Percentiles rank a stretch among this genome's conserved stretches.
phyloP scores from a whole-genome alignment of 1,284 basidiomycete genomes.

The Moniliella sp. region DNA sequence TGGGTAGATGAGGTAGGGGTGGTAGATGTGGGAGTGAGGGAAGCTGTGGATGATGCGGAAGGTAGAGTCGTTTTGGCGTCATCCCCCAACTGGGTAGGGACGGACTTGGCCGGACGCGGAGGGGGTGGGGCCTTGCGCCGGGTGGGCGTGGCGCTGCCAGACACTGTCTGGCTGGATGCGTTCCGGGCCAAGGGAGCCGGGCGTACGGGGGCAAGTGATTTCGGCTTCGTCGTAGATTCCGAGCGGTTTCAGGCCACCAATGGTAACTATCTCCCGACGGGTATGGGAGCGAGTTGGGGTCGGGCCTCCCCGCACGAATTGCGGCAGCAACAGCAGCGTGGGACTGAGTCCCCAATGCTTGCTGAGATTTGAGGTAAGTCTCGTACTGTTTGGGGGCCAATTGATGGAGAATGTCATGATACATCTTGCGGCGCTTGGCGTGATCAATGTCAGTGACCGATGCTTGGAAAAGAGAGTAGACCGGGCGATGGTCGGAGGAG shows the following conservation, averaged over 20 bases:
- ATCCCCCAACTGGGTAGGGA: too few species aligned
- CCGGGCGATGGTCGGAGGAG: slow-evolving; percentile 83
- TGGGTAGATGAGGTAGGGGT: too few species aligned
- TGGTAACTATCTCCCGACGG: slow-evolving; percentile 51
- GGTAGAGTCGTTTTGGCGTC: too few species aligned
- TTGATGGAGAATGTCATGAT: slow-evolving; percentile 39
- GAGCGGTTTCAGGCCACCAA: slow-evolving; percentile 57
- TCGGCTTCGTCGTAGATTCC: slow-evolving; percentile 6
- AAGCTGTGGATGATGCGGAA: too few species aligned
- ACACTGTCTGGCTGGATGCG: too few species aligned
- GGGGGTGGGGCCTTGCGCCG: too few species aligned
- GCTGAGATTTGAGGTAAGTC: background rate
- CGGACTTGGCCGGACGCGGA: too few species aligned
- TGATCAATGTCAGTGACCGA: slow-evolving; percentile 59
- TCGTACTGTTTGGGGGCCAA: slow-evolving; percentile 3
- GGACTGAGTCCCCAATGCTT: too few species aligned
- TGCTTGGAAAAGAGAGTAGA: slow-evolving; percentile 61
- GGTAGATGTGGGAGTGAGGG: too few species aligned
- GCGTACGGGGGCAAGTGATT: too few species aligned
- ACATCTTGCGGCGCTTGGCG: slow-evolving; percentile 49
- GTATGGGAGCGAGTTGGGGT: slow-evolving; percentile 44
- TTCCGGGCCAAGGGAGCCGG: too few species aligned
- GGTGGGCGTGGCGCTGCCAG: too few species aligned
- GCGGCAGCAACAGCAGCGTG: background rate
- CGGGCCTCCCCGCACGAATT: background rate